Conservation (phyloP, 2,329 filamentous ascomycete species). For the Verticillium albo-atrum region DNA sequence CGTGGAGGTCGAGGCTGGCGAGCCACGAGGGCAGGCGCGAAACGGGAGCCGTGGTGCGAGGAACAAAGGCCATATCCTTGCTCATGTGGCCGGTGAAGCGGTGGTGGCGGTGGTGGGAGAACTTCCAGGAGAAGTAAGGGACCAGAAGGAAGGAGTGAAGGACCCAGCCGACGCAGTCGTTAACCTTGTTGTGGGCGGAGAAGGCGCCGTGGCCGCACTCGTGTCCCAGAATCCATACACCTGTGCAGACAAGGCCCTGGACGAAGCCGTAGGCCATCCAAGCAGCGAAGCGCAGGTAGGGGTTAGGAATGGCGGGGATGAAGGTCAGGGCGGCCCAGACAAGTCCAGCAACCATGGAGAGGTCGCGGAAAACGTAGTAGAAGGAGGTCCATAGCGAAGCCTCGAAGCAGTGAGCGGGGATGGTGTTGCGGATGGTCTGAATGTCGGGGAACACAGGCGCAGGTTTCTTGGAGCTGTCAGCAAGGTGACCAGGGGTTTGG, state of each 20-base stretch:
- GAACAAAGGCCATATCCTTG: conserved; percentile 63
- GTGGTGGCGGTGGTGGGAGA: conserved; percentile 66
- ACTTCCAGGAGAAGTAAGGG: conserved; percentile 71
- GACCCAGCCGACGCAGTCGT: conserved; percentile 58
- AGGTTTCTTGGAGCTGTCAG: not conserved
- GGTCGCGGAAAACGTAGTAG: conserved; percentile 53
- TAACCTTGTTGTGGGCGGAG: conserved; percentile 50
- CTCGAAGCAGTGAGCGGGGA: conserved; percentile 59
- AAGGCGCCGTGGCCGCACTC: conserved; percentile 69
- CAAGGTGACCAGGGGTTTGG: not conserved
- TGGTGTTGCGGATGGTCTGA: conserved; percentile 45
- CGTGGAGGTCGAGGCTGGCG: conserved; percentile 37
- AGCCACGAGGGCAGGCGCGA: conserved; percentile 17
- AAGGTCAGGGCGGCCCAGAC: conserved; percentile 47
- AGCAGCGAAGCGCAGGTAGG: conserved; percentile 36
- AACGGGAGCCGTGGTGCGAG: conserved; percentile 28
- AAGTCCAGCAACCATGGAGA: conserved; percentile 42
- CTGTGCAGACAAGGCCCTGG: conserved; percentile 63
- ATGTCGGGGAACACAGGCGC: conserved; percentile 36
- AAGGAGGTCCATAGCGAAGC: conserved; percentile 46
- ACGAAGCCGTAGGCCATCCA: conserved; percentile 59
- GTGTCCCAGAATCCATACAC: conserved; percentile 67
- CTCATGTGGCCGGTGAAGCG: conserved; percentile 63
- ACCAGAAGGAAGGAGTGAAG: conserved; percentile 63
- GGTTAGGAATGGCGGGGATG: conserved; percentile 45